phyloP scores from a whole-genome alignment of 2,329 filamentous ascomycete genomes.

The Paraconiothyrium brasiliense region DNA sequence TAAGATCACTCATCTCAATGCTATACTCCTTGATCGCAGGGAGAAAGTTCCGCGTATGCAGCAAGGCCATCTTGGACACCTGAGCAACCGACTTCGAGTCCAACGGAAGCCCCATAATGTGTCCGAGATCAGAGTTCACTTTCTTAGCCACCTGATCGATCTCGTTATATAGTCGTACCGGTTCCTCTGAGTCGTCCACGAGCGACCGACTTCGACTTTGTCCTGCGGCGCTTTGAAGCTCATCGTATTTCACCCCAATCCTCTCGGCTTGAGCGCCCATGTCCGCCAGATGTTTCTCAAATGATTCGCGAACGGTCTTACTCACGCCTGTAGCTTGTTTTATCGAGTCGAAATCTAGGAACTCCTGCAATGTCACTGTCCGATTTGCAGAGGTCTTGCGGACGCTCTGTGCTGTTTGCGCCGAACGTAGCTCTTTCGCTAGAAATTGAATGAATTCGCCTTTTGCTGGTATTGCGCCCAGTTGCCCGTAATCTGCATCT shows the following conservation, averaged over 20 bases:
- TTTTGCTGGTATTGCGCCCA: conserved; percentile 71
- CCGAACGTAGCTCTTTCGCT: conserved; percentile 43
- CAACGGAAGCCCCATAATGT: conserved; percentile 73
- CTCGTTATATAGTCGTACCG: conserved; percentile 77
- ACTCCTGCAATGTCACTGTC: conserved; percentile 50
- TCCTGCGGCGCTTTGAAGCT: conserved; percentile 55
- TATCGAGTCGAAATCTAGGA: conserved; percentile 78
- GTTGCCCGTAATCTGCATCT: conserved; percentile 73
- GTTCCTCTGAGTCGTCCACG: conserved; percentile 68
- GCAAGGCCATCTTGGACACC: conserved; percentile 70
- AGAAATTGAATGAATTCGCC: conserved; percentile 67
- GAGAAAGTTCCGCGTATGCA: conserved; percentile 70
- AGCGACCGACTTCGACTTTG: conserved; percentile 62
- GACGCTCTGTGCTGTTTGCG: conserved; percentile 32
- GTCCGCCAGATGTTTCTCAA: conserved; percentile 64
- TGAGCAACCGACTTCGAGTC: conserved; percentile 71
- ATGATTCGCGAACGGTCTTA: conserved; percentile 68
- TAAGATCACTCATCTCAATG: conserved; percentile 64
- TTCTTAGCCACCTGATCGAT: conserved; percentile 88
- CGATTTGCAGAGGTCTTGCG: conserved; percentile 36
- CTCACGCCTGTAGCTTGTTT: conserved; percentile 76
- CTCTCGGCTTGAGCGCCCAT: conserved; percentile 55
- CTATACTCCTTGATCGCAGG: conserved; percentile 68
- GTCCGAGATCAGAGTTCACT: conserved; percentile 85
- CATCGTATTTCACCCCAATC: conserved; percentile 54